phyloP scores from a whole-genome alignment of 2,329 filamentous ascomycete species.

The Trichoderma guizhouense region DNA sequence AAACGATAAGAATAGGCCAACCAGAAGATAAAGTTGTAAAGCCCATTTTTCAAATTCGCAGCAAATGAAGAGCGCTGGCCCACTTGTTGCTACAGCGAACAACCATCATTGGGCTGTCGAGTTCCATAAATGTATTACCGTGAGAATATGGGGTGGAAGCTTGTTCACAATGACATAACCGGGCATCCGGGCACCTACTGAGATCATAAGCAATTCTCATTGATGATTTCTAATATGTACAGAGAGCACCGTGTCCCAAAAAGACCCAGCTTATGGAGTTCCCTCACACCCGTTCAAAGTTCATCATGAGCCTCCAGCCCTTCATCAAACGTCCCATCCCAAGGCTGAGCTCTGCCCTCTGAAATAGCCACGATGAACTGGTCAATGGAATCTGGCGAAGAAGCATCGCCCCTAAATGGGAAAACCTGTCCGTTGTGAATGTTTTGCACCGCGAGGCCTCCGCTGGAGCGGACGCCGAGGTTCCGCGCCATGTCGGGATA shows the following conservation, averaged over 20 bases:
- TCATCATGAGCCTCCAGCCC: slow-evolving; percentile 11
- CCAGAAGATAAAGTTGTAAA: neutral
- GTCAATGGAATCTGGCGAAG: slow-evolving; percentile 35
- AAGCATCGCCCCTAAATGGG: slow-evolving; percentile 32
- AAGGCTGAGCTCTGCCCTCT: slow-evolving; percentile 39
- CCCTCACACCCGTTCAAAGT: neutral
- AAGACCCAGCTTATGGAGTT: neutral
- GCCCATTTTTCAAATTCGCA: neutral
- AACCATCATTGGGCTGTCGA: neutral
- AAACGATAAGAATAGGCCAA: neutral
- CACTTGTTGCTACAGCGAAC: neutral
- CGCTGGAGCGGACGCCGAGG: slow-evolving; percentile 33
- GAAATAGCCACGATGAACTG: slow-evolving; percentile 45
- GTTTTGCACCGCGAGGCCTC: slow-evolving; percentile 43
- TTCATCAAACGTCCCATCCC: slow-evolving; percentile 24
- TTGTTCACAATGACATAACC: neutral
- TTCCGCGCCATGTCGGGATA: slow-evolving; percentile 42
- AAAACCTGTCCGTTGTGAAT: slow-evolving; percentile 44
- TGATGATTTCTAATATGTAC: neutral
- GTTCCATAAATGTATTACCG: neutral
- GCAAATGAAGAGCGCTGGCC: neutral
- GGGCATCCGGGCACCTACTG: neutral
- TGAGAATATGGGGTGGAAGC: neutral
- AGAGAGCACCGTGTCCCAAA: neutral
- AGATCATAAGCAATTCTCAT: neutral